Conservation (phyloP, 2,329 filamentous ascomycete genomes). For the Penicillium fuscoglaucum region DNA sequence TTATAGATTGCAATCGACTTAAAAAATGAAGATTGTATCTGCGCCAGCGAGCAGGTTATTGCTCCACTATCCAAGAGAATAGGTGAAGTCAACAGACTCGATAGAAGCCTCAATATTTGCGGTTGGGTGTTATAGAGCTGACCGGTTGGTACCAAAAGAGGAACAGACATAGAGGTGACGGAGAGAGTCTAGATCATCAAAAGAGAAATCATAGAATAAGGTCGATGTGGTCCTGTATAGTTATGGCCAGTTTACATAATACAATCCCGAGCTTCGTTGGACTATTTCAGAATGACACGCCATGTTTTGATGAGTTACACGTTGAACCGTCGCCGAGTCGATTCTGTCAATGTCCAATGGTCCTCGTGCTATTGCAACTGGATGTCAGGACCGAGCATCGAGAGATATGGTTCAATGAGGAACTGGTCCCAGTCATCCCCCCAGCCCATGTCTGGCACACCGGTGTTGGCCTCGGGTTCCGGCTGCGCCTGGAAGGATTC, state of each 20-base stretch:
- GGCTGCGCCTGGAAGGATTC: conserved; percentile 15
- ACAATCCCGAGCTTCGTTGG: background rate
- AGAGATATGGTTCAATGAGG: conserved; percentile 33
- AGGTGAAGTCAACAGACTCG: too few relatives aligned
- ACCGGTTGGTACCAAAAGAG: too few relatives aligned
- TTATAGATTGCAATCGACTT: too few relatives aligned
- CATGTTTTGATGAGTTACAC: background rate
- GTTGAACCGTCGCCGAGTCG: background rate
- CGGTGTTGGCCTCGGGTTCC: conserved; percentile 9
- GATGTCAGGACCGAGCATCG: conserved; percentile 25
- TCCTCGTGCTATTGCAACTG: background rate
- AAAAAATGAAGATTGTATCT: too few relatives aligned
- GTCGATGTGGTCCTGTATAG: too few relatives aligned
- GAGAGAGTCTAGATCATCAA: too few relatives aligned
- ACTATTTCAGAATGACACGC: background rate
- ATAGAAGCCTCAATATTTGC: too few relatives aligned
- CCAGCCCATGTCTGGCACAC: conserved; percentile 28
- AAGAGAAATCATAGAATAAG: too few relatives aligned
- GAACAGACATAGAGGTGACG: too few relatives aligned
- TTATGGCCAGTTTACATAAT: background rate
- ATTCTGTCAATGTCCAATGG: background rate
- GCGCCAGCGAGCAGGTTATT: too few relatives aligned
- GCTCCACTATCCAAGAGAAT: too few relatives aligned
- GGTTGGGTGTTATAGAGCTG: too few relatives aligned
- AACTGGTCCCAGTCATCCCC: conserved; percentile 33